Evolutionary conservation across 1,284 basidiomycete genomes (phyloP).

Genomic region (Leccinum laetum): DNA sequence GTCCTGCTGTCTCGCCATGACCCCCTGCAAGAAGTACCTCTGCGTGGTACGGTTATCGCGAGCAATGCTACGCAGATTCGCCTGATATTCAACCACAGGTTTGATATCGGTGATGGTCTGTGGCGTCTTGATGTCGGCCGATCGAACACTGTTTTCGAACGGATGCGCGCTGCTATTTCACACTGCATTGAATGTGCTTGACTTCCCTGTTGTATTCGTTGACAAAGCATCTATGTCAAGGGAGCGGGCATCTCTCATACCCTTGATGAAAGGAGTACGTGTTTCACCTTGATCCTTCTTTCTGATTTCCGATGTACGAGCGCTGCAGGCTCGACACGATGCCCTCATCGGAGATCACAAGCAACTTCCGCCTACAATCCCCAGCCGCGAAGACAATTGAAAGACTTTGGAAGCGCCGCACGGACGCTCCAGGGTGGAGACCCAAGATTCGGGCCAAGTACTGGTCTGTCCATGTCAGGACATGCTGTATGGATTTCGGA

Average conservation of each 20-base stretch:
- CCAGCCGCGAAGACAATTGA: constrained; percentile 53
- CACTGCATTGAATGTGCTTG: constrained; percentile 60
- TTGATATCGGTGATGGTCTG: constrained; percentile 42
- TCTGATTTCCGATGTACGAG: constrained; percentile 17
- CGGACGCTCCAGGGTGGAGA: too few relatives aligned
- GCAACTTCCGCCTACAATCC: constrained; percentile 91
- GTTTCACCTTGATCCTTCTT: constrained; percentile 10
- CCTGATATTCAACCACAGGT: constrained; percentile 56
- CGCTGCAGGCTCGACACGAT: constrained; percentile 69
- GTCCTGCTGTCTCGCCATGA: constrained; percentile 63
- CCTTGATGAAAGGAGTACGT: constrained; percentile 87
- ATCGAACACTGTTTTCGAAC: constrained; percentile 65
- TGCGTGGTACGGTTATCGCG: constrained; percentile 57
- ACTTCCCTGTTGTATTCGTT: constrained; percentile 93
- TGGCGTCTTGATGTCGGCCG: constrained; percentile 80
- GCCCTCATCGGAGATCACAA: constrained; percentile 96
- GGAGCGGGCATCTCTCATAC: constrained; percentile 85
- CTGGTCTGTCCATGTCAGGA: too few relatives aligned
- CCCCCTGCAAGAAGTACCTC: constrained; percentile 52
- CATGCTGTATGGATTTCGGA: too few relatives aligned
- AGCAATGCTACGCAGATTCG: constrained; percentile 50
- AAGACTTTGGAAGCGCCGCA: constrained; percentile 54
- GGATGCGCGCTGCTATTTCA: constrained; percentile 70
- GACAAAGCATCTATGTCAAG: constrained; percentile 98
- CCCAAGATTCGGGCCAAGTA: too few relatives aligned